Evolutionary conservation across 2,329 filamentous ascomycete genomes (phyloP).

Genomic region (Colletotrichum karsti): DNA sequence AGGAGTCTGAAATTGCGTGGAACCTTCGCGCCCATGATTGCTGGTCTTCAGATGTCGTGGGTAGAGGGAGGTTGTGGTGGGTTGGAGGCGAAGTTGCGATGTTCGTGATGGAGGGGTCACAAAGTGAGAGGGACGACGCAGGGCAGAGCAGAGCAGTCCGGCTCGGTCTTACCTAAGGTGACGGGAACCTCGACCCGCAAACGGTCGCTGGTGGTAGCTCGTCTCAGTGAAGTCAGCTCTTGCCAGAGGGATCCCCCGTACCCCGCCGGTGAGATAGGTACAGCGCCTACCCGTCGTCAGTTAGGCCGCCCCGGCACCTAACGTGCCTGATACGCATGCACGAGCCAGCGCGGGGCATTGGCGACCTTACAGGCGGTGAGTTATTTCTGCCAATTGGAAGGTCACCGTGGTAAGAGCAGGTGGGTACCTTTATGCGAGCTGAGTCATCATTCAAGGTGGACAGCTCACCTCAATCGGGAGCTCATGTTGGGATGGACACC

Average conservation of each 20-base stretch:
- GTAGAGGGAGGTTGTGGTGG: not conserved
- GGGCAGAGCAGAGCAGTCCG: not conserved
- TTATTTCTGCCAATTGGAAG: not conserved
- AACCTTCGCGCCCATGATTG: conserved; percentile 65
- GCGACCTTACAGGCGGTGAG: not conserved
- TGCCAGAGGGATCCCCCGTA: too few relatives aligned
- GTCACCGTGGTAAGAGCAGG: not conserved
- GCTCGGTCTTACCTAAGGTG: conserved; percentile 19
- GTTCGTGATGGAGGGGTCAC: conserved; percentile 20
- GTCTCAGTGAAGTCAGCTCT: too few relatives aligned
- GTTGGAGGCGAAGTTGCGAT: not conserved
- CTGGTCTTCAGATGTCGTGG: not conserved
- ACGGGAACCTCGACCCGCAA: not conserved
- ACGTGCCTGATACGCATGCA: not conserved
- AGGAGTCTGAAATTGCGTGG: conserved; percentile 96
- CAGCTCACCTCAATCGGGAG: conserved; percentile 28
- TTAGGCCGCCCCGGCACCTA: not conserved
- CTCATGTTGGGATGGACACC: conserved; percentile 8
- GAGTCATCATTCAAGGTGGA: conserved; percentile 30
- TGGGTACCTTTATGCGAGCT: conserved; percentile 6
- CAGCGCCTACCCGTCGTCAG: too few relatives aligned
- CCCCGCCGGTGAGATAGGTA: too few relatives aligned
- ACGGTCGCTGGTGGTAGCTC: not conserved
- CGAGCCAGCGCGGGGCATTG: conserved; percentile 22
- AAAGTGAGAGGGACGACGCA: conserved; percentile 1